Evolutionary conservation across 2,329 filamentous ascomycete species (phyloP), one percentile per base, ranked within the genome.

Genomic region (Colletotrichum gigasporum): DNA sequence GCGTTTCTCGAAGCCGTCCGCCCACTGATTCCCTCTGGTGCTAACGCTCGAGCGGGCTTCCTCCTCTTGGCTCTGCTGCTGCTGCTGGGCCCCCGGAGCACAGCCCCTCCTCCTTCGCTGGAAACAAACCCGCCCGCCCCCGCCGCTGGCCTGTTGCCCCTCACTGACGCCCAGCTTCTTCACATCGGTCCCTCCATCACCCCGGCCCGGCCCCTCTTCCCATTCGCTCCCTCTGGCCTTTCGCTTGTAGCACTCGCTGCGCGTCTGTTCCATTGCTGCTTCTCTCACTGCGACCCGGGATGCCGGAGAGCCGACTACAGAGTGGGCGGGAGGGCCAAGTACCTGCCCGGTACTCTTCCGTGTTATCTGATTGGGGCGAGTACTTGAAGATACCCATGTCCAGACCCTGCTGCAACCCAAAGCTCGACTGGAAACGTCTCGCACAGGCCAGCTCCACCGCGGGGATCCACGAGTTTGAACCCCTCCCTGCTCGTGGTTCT

Each of bases 401-500:
- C 14, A n/a, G 22, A 37, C 32, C 41, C 42, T 57, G 42, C 32
- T 26, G 55, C 44, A 42, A 51, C 56, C 28, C 16, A 48, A 53
- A 48, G 58, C 24, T 59, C 42, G 34, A 61, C 48, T 64, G 61
- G 61, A 64, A 64, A 64, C 61, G 42, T 54, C 56, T 64, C 56
- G 56, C 56, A 64, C 56, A 26, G 50, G 62, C 50, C 42, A 24
- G 16, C 41, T 22, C 30, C 44, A 30, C 28, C 22, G 54, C 14
- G 42, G 47, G 48, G 34, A 32, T 37, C 34, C 41, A 39, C 18
- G 18, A 39, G 32, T 64, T 61, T 64, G 54, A 56, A 63, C 47
- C 32, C 34, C 52, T 44, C 58, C 50, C 11, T n/a, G n/a, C n/a
- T n/a, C n/a, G n/a, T n/a, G n/a, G n/a, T n/a, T 12, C 11, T n/a